Evolutionary conservation across 345 rosid species (phyloP), one percentile per base, ranked within the genome.

Genomic region (Raphanus sativus): DNA sequence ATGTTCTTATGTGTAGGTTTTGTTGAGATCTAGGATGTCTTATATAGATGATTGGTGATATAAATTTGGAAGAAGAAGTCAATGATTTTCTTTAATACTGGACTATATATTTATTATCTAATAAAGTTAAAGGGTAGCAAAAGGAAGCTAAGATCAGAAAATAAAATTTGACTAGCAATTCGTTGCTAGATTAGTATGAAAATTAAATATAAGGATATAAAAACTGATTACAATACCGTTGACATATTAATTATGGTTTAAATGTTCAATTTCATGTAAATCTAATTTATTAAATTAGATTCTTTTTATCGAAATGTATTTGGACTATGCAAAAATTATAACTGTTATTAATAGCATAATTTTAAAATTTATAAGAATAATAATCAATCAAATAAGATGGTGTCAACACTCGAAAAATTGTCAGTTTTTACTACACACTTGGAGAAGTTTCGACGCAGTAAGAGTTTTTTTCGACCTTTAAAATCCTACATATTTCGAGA

Each of bases 31-130:
- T 58, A 28, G 12, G 21, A 16, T 10, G 72, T 38, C 42, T 58
- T 75, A 66, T 67, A 75, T 66, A 56, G 32, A 36, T 36, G 2
- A 15, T 56, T 56, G 62, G 62, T 24, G 30, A 56, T 24, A 56
- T 24, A 4, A 56, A 24, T 24, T 24, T 25, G 12, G 29, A 24
- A 56, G 6, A 9, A 56, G 29, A 56, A 56, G 9, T 56, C 26
- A 56, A 56, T 9, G 30, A 40, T 3, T 24, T 24, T 55, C 1
- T 56, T 9, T 4, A 56, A 25, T 24, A 8, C 3, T 24, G 10
- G 29, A 56, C 6, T 16, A 3, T 40, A 40, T 1, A 24, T 56
- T 56, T 24, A 8, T 9, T 10, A 17, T 24, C 13, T 21, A 56
- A 21, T 21, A 21, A 8, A 56, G 5, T 56, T 8, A 56, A 21